Conservation (phyloP, 495 filamentous ascomycete genomes). For the Hyaloscypha hepaticicola region DNA sequence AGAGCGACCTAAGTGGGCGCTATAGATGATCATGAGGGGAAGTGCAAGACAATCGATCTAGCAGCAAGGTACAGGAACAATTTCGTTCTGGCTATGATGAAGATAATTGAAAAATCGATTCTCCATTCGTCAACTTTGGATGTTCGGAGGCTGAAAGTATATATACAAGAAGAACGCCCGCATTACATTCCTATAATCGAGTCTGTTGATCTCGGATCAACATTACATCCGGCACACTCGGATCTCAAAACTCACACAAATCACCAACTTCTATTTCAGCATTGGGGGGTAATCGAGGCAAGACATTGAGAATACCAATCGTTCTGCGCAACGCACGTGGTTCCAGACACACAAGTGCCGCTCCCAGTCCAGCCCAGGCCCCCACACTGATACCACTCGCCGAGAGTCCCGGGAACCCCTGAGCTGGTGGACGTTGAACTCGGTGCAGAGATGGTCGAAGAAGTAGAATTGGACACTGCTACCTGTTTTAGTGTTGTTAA, state of each 20-base stretch:
- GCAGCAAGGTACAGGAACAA: no score
- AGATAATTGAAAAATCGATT: not conserved
- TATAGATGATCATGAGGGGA: no score
- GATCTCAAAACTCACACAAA: not conserved
- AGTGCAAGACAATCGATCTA: no score
- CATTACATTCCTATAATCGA: no score
- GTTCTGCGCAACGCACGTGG: slow-evolving; percentile 45
- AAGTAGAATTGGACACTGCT: not conserved
- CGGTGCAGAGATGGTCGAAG: not conserved
- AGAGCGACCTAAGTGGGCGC: not conserved
- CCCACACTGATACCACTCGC: slow-evolving; percentile 48
- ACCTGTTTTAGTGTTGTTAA: not conserved
- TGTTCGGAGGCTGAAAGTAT: not conserved
- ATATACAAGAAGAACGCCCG: not conserved
- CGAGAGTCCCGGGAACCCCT: not conserved
- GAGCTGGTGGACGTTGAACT: not conserved
- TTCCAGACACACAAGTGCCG: slow-evolving; percentile 43
- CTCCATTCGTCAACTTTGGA: not conserved
- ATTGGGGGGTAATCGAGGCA: not conserved
- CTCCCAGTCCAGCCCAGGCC: slow-evolving; percentile 47
- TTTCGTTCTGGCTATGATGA: not conserved
- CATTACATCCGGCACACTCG: not conserved
- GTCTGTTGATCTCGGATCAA: no score
- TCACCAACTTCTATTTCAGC: not conserved
- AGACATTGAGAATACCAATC: slow-evolving; percentile 48